These are phyloP conservation scores for Taxawa tesnikishii DNA, from an alignment of 2,329 filamentous ascomycete genomes.

Conservation along the genomic window DNA sequence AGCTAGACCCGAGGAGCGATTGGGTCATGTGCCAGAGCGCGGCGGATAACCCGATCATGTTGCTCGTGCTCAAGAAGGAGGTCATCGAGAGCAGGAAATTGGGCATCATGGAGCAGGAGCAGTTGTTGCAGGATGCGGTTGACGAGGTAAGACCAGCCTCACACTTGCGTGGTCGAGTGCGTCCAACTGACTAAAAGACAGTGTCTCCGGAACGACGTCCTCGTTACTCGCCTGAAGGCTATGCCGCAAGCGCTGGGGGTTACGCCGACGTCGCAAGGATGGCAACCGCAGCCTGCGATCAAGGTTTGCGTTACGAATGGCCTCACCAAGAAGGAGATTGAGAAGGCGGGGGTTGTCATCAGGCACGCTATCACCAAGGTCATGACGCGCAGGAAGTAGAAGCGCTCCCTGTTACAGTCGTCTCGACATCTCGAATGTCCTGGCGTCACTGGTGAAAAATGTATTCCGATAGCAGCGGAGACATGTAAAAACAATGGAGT, in stretches of 20 bases:
- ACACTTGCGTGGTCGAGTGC: neutral
- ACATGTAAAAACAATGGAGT: too few relatives aligned
- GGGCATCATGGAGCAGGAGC: conserved; percentile 65
- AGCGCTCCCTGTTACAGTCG: neutral
- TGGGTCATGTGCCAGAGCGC: conserved; percentile 78
- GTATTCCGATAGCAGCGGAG: too few relatives aligned
- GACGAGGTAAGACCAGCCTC: conserved; percentile 60
- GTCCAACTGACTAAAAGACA: conserved; percentile 25
- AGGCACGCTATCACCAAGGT: conserved; percentile 91
- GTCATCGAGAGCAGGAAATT: conserved; percentile 61
- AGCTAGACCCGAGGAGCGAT: conserved; percentile 85
- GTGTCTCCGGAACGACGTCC: conserved; percentile 74
- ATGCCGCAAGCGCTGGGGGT: conserved; percentile 50
- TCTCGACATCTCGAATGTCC: too few relatives aligned
- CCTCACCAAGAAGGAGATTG: conserved; percentile 84
- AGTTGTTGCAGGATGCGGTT: conserved; percentile 77
- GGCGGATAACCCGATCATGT: conserved; percentile 74
- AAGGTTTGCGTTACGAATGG: conserved; percentile 87
- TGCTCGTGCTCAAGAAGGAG: conserved; percentile 73
- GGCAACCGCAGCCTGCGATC: conserved; percentile 64
- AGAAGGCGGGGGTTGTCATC: conserved; percentile 81
- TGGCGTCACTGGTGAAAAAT: too few relatives aligned
- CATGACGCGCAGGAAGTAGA: conserved; percentile 40
- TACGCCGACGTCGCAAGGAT: conserved; percentile 51
- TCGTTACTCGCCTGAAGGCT: conserved; percentile 77